A percentile compares a stretch with the other conserved stretches of the same genome.
Conservation (phyloP, 257 asterid species). For the Petunia secreta region DNA sequence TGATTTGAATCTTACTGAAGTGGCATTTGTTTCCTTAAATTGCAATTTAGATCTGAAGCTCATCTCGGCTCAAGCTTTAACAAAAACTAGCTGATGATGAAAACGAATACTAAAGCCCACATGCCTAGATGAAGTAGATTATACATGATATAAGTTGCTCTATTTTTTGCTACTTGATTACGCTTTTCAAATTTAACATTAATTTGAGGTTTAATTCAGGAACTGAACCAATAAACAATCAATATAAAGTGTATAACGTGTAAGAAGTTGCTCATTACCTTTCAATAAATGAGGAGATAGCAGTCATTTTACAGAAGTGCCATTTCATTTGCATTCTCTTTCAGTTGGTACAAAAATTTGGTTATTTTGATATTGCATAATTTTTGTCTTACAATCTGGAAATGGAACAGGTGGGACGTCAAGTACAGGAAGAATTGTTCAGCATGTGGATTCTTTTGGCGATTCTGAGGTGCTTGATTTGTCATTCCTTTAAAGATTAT, state of each 20-base stretch:
- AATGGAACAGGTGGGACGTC: slow-evolving; percentile 71
- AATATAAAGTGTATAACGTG: background rate
- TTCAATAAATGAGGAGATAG: background rate
- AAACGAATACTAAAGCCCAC: background rate
- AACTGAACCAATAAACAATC: background rate
- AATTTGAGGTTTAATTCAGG: background rate
- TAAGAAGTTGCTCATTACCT: background rate
- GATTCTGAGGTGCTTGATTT: slow-evolving; percentile 61
- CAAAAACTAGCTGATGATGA: background rate
- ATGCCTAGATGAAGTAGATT: background rate
- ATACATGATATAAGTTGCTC: background rate
- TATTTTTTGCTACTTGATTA: background rate
- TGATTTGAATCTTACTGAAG: background rate
- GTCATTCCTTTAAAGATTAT: background rate
- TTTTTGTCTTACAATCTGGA: slow-evolving; percentile 17
- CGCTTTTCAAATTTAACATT: background rate
- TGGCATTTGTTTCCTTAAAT: background rate
- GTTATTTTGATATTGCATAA: background rate
- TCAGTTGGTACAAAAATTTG: background rate
- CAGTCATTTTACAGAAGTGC: background rate
- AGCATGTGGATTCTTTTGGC: slow-evolving; percentile 75
- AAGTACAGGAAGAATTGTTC: slow-evolving; percentile 70
- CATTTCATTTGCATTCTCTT: background rate
- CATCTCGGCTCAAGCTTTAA: background rate
- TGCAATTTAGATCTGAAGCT: background rate